Evolutionary conservation across 257 asterid species (phyloP).

Genomic region (Fraxinus excelsior): DNA sequence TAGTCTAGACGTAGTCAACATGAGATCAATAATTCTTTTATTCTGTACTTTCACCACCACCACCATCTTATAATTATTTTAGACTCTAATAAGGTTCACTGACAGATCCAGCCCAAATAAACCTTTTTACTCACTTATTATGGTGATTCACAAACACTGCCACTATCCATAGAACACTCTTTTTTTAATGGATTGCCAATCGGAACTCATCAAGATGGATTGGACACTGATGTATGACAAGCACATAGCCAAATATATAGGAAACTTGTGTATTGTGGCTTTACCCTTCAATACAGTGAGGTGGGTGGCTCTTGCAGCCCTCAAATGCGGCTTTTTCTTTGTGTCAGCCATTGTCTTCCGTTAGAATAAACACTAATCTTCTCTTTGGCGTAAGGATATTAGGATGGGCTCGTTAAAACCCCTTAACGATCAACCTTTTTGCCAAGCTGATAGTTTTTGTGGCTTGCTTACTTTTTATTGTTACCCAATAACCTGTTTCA

Average conservation of each 20-base stretch:
- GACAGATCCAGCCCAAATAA: not conserved
- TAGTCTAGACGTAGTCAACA: conserved; percentile 4
- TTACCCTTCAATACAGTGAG: not conserved
- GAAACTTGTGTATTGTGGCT: not conserved
- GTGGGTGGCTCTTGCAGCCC: not conserved
- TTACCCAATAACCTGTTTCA: conserved; percentile 8
- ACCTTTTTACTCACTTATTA: not conserved
- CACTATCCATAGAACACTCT: not conserved
- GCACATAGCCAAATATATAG: too few species aligned
- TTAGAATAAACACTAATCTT: too few species aligned
- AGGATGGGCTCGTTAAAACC: not conserved
- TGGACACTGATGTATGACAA: too few species aligned
- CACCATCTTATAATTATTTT: not conserved
- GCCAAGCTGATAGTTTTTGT: not conserved
- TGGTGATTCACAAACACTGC: not conserved
- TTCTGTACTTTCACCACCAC: not conserved
- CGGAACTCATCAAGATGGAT: not conserved
- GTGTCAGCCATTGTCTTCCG: not conserved
- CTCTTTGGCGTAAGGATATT: not conserved
- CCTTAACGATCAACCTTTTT: not conserved
- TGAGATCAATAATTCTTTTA: not conserved
- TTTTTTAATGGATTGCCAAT: not conserved
- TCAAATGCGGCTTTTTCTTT: not conserved
- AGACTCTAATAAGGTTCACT: not conserved
- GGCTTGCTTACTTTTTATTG: not conserved